Evolutionary conservation across 1,139 yeast species (phyloP).

Genomic region (Blastobotrys proliferans): DNA sequence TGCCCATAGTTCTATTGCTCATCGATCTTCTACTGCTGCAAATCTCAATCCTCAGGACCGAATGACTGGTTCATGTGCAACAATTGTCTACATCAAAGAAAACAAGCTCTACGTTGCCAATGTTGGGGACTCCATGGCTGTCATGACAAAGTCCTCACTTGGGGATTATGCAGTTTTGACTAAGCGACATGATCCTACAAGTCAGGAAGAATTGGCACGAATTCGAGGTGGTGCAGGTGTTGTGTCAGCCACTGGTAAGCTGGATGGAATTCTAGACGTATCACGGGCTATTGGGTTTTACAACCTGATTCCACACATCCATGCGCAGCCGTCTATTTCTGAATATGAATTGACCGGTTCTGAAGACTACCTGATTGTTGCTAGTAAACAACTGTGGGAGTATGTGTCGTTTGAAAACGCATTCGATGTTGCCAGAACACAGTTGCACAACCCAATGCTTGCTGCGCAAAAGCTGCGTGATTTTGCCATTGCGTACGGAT

Average conservation of each 20-base stretch:
- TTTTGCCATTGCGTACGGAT: constrained; percentile 90
- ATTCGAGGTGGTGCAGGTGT: constrained; percentile 89
- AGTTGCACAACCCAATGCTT: constrained; percentile 78
- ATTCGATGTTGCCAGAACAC: constrained; percentile 84
- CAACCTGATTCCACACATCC: constrained; percentile 80
- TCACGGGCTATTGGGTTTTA: constrained; percentile 93
- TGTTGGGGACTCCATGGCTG: constrained; percentile 84
- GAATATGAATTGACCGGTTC: constrained; percentile 58
- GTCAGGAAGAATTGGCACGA: constrained; percentile 74
- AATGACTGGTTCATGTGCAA: constrained; percentile 80
- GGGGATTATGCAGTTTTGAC: constrained; percentile 77
- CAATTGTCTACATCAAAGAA: constrained; percentile 74
- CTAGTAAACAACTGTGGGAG: constrained; percentile 83
- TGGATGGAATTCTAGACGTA: constrained; percentile 77
- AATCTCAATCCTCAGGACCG: constrained; percentile 51
- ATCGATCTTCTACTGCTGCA: constrained; percentile 34
- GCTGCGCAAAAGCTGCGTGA: constrained; percentile 95
- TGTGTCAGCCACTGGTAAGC: constrained; percentile 78
- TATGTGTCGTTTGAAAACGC: constrained; percentile 77
- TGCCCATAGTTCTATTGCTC: constrained; percentile 33
- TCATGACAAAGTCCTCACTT: constrained; percentile 72
- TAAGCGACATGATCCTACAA: constrained; percentile 80
- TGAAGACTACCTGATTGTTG: constrained; percentile 85
- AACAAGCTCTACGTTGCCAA: constrained; percentile 75
- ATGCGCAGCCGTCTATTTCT: constrained; percentile 79